A percentile compares a stretch with the other conserved stretches of the same genome.
Conservation (phyloP, 2,329 filamentous ascomycete species). For the Hirsutella thompsonii region DNA sequence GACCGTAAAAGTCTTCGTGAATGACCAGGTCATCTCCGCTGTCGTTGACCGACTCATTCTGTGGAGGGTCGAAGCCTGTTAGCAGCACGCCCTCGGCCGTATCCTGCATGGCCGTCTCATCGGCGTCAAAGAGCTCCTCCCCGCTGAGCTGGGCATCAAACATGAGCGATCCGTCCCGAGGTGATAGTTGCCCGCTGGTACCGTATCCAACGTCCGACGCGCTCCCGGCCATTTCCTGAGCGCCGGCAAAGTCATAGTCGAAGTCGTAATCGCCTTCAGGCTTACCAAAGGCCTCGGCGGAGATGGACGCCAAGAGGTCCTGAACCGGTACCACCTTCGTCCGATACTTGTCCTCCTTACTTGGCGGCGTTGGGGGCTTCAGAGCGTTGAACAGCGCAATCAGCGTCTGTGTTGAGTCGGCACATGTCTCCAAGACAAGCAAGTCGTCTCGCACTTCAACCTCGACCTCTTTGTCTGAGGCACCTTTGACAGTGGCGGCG, state of each 20-base stretch:
- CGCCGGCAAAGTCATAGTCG: conserved; percentile 48
- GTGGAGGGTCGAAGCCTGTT: conserved; percentile 17
- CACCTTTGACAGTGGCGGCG: conserved; percentile 44
- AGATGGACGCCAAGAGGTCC: conserved; percentile 82
- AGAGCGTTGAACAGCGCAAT: conserved; percentile 68
- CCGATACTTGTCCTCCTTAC: conserved; percentile 70
- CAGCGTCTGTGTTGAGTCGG: conserved; percentile 90
- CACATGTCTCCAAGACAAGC: conserved; percentile 85
- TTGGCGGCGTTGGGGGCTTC: conserved; percentile 71
- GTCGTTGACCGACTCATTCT: conserved; percentile 18
- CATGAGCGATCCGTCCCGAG: conserved; percentile 29
- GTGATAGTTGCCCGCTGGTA: conserved; percentile 19
- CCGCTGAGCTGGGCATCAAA: conserved; percentile 29
- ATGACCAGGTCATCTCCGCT: conserved; percentile 55
- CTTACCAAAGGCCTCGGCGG: conserved; percentile 65
- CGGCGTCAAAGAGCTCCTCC: conserved; percentile 35
- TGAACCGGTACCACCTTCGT: conserved; percentile 77
- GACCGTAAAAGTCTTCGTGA: conserved; percentile 65
- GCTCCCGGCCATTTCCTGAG: conserved; percentile 31
- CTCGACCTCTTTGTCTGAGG: conserved; percentile 51
- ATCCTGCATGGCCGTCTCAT: conserved; percentile 19
- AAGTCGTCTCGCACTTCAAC: conserved; percentile 77
- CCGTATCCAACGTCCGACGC: conserved; percentile 16
- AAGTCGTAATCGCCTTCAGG: conserved; percentile 49
- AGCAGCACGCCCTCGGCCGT: conserved; percentile 22